Percentiles rank a stretch among this genome's conserved stretches.
These are phyloP conservation scores for Chalciporus chontae DNA, from an alignment of 768 basidiomycete genomes.

Conservation along the genomic window DNA sequence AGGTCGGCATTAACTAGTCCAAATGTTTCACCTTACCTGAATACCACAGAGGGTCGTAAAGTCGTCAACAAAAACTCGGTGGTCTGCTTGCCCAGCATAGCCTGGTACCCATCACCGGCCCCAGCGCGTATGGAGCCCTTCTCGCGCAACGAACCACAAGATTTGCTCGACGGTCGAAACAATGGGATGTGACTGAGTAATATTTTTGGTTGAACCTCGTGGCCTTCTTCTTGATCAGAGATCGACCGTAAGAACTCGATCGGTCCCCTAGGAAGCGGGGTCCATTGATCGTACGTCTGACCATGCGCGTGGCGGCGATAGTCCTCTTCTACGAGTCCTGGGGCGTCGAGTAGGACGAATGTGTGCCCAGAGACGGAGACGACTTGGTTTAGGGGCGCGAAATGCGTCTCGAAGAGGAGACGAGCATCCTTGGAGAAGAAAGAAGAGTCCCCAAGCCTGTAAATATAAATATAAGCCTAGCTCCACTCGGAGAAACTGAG, in stretches of 20 bases:
- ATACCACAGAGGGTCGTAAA: slow-evolving; percentile 65
- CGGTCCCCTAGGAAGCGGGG: slow-evolving; percentile 48
- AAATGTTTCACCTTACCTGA: slow-evolving; percentile 50
- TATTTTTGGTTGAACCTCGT: slow-evolving; percentile 36
- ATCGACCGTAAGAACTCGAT: slow-evolving; percentile 56
- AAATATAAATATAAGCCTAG: neutral
- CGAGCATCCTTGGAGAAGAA: slow-evolving; percentile 53
- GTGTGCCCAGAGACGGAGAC: slow-evolving; percentile 66
- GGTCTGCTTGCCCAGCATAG: slow-evolving; percentile 77
- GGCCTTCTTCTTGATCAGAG: slow-evolving; percentile 30
- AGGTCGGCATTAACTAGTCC: no score
- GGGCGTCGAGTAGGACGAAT: slow-evolving; percentile 69
- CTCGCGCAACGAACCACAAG: slow-evolving; percentile 78
- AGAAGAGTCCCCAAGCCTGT: slow-evolving; percentile 53
- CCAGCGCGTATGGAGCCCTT: slow-evolving; percentile 67
- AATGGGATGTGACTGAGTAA: slow-evolving; percentile 87
- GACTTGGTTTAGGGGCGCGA: slow-evolving; percentile 66
- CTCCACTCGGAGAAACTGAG: neutral
- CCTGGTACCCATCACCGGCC: slow-evolving; percentile 80
- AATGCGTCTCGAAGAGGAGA: slow-evolving; percentile 53
- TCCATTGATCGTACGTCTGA: slow-evolving; percentile 53
- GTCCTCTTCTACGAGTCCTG: slow-evolving; percentile 81
- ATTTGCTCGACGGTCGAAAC: slow-evolving; percentile 65
- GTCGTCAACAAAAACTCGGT: slow-evolving; percentile 66
- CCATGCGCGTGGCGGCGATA: slow-evolving; percentile 56